A percentile compares a stretch with the other conserved stretches of the same genome.
phyloP scores from a whole-genome alignment of 1,139 yeast species.

The Ogataea hybrid region DNA sequence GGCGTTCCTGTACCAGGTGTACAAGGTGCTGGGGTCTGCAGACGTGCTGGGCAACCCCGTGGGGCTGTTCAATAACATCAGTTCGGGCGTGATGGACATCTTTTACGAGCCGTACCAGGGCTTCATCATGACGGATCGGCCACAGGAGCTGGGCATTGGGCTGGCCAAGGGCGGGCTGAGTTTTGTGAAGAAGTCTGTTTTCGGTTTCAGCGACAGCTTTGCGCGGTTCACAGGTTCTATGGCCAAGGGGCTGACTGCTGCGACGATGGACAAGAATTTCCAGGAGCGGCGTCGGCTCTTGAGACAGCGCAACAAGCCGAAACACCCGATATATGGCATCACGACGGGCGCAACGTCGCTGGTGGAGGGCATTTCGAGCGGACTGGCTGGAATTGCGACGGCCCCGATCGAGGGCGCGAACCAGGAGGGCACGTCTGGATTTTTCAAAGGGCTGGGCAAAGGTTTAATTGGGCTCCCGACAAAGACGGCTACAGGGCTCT shows the following conservation, averaged over 20 bases:
- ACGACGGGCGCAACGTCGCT: slow-evolving; percentile 88
- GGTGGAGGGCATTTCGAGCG: slow-evolving; percentile 82
- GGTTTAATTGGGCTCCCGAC: slow-evolving; percentile 96
- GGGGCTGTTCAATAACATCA: slow-evolving; percentile 86
- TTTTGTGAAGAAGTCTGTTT: slow-evolving; percentile 90
- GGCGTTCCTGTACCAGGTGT: slow-evolving; percentile 87
- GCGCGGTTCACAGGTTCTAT: slow-evolving; percentile 91
- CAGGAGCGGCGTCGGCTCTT: slow-evolving; percentile 75
- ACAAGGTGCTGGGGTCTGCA: slow-evolving; percentile 93
- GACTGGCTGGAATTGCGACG: slow-evolving; percentile 84
- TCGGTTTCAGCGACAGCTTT: slow-evolving; percentile 91
- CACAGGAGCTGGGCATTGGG: slow-evolving; percentile 94
- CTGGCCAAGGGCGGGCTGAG: slow-evolving; percentile 95
- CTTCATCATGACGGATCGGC: slow-evolving; percentile 87
- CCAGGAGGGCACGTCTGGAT: slow-evolving; percentile 84
- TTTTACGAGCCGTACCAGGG: slow-evolving; percentile 98
- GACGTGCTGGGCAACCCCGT: slow-evolving; percentile 97
- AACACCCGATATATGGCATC: slow-evolving; percentile 86
- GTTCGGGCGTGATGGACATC: slow-evolving; percentile 94
- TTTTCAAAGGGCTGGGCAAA: slow-evolving; percentile 88
- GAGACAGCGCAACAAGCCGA: slow-evolving; percentile 75
- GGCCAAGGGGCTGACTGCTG: slow-evolving; percentile 91
- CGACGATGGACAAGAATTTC: slow-evolving; percentile 81
- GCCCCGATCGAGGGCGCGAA: slow-evolving; percentile 91
- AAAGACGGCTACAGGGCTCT: slow-evolving; percentile 91